These are phyloP conservation scores for Pezicula rhizophila DNA, from an alignment of 2,329 filamentous ascomycete species.

Conservation along the genomic window DNA sequence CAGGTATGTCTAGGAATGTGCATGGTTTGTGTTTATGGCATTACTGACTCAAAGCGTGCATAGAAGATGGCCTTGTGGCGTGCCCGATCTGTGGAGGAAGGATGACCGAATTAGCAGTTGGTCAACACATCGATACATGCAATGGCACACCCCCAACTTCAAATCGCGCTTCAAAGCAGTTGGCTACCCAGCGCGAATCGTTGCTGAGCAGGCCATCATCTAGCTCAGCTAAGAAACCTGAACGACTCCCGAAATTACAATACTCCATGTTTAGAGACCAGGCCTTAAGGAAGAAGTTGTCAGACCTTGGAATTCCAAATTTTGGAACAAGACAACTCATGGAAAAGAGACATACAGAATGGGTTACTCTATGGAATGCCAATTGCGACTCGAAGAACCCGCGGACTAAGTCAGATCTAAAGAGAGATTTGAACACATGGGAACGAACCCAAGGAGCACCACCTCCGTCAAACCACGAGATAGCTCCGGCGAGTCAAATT, in stretches of 20 bases:
- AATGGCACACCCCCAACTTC: constrained; percentile 21
- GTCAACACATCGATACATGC: constrained; percentile 71
- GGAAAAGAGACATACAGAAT: constrained; percentile 80
- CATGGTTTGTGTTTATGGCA: constrained; percentile 2
- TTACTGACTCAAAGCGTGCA: neutral
- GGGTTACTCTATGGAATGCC: constrained; percentile 93
- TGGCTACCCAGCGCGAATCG: constrained; percentile 7
- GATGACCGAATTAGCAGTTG: constrained; percentile 77
- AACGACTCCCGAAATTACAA: constrained; percentile 65
- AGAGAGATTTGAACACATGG: constrained; percentile 79
- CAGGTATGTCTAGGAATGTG: constrained; percentile 15
- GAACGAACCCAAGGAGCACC: constrained; percentile 74
- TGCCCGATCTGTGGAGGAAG: constrained; percentile 76
- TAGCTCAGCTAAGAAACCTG: constrained; percentile 16
- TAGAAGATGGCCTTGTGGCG: constrained; percentile 56
- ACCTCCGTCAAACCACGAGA: constrained; percentile 32
- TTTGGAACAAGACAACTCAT: constrained; percentile 63
- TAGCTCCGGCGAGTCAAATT: constrained; percentile 44
- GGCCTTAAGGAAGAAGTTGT: constrained; percentile 72
- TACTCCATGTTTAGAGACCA: constrained; percentile 82
- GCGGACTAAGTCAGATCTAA: constrained; percentile 62
- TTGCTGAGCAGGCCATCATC: constrained; percentile 10
- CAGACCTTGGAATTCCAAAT: constrained; percentile 71
- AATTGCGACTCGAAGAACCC: constrained; percentile 83
- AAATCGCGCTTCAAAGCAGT: neutral